Base-by-base conservation (phyloP, 805 yeast species). In the Yarrowia yakushimensis region DNA sequence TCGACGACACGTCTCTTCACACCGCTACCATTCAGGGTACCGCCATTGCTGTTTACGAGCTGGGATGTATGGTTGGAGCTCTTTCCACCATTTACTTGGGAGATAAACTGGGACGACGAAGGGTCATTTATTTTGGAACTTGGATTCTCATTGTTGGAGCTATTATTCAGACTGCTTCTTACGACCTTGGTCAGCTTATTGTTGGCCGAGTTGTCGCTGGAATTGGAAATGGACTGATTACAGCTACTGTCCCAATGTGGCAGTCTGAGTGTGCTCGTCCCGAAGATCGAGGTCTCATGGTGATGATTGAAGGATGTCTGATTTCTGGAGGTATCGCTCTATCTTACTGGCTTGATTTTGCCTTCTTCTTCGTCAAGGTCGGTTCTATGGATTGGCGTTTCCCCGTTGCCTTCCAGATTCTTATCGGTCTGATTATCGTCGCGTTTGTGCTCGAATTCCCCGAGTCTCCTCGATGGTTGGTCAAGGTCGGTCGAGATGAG, bases 201-300 rank as follows among this genome's bases (percentile, higher is more conserved):
- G 68, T 86, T 66, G 93, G 89, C 20, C 82, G 96, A 76, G 81
- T 85, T 77, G 71, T 84, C 20, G 81, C 88, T 18, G 91, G 96
- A 67, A 68, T 87, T 57, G 96, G 93, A 68, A 86, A 85, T 65
- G 94, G 94, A 64, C 72, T 87, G 70, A 83, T 83, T 70, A 86
- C 92, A n/a, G 84, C 91, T n/a, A 85, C 91, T 30, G 86, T 87
- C 63, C 96, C 96, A 13, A 85, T 86, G 66, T 88, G 89, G 84
- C 92, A 86, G 72, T 81, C 93, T 1, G 96, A 88, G 74, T 81
- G 85, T 74, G 81, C 91, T 34, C 81, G 81, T 63, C 82, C 90
- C 13, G 82, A 81, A 65, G 79, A 77, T 65, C 82, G 92, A 77
- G 93, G 93, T 68, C 76, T 81, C 64, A 74, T 86, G 67, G 90